Evolutionary conservation across 2,329 filamentous ascomycete genomes (phyloP).

Genomic region (Passalora sequoiae): DNA sequence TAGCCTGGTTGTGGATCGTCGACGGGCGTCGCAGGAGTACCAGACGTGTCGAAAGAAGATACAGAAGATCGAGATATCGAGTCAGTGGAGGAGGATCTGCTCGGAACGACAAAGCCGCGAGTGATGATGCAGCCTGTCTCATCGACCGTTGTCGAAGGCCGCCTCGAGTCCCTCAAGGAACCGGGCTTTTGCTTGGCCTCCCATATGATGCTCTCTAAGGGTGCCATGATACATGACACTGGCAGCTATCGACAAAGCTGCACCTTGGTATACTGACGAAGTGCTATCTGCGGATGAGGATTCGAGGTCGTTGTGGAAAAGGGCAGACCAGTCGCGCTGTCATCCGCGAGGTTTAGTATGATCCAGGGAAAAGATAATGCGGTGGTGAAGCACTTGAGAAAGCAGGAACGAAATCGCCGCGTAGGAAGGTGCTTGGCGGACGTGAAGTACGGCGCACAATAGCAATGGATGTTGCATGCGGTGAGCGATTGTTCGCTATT

Average conservation of each 20-base stretch:
- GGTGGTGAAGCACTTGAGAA: constrained; percentile 1
- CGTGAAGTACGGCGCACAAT: too few relatives aligned
- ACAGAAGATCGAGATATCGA: constrained; percentile 5
- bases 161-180: constrained; percentile 10
- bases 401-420: too few relatives aligned
- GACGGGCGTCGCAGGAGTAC: constrained; percentile 15
- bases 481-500: too few relatives aligned
- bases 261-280: constrained; percentile 7
- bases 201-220: constrained; percentile 14
- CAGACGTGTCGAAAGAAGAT: constrained; percentile 11
- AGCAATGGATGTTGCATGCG: too few relatives aligned
- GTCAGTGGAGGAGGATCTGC: constrained; percentile 16
- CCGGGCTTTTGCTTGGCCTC: constrained; percentile 13
- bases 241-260: constrained; percentile 1
- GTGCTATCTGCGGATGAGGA: constrained; percentile 8
- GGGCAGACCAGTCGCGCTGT: too few relatives aligned
- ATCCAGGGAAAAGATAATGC: too few relatives aligned
- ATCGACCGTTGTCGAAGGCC: constrained; percentile 17
- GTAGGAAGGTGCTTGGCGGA: too few relatives aligned
- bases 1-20: constrained; percentile 10
- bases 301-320: too few relatives aligned
- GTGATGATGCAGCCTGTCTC: constrained; percentile 20
- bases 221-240: constrained; percentile 1
- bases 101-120: constrained; percentile 20
- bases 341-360: too few relatives aligned